Base-by-base conservation (phyloP, 805 yeast genomes). In the Candida silvicultrix region DNA sequence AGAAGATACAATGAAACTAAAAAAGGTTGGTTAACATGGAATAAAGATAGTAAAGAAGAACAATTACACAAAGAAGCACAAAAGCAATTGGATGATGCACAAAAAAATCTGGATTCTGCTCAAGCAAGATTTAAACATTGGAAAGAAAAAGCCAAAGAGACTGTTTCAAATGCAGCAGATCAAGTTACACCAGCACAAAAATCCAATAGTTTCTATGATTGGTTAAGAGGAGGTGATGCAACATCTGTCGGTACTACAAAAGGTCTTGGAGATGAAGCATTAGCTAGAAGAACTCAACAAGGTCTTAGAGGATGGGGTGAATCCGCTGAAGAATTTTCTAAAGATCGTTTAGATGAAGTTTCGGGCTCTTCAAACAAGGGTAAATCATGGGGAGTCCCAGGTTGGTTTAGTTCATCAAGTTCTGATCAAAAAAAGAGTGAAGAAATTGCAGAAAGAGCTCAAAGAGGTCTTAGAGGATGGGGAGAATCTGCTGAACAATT, bases 301-400 rank as follows among this genome's bases (percentile, higher is more conserved):
- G 63, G 73, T 0, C 59, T 71, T 11, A 62, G 67, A 44, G 78
- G 77, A 4, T 73, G 76, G 75, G 77, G 78, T 19, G 72, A 69
- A 41, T 55, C 62, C 38, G 78, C 77, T 5, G 58, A 67, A 12
- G 65, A 61, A 29, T 65, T 70, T 47, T 70, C 78, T 1, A 58
- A 61, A 15, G 79, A 74, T 21, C 71, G 70, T 49, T 57, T 59
- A 2, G 52, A 49, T 18, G 51, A 29, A 6, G 40, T 34, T n/a
- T 29, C 41, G 19, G 25, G 25, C 9, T 6, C 5, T 23, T 47
- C 49, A 16, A 22, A 44, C n/a, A 40, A 34, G 38, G 29, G 38
- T 19, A 45, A 44, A 8, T 20, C 49, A 0, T 35, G 38, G 38
- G 38, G 38, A 11, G 6, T 35, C 19, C 15, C 23, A 5, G 15